Evolutionary conservation across 768 basidiomycete species (phyloP).

Genomic region (Tricholoma hemisulphureum): DNA sequence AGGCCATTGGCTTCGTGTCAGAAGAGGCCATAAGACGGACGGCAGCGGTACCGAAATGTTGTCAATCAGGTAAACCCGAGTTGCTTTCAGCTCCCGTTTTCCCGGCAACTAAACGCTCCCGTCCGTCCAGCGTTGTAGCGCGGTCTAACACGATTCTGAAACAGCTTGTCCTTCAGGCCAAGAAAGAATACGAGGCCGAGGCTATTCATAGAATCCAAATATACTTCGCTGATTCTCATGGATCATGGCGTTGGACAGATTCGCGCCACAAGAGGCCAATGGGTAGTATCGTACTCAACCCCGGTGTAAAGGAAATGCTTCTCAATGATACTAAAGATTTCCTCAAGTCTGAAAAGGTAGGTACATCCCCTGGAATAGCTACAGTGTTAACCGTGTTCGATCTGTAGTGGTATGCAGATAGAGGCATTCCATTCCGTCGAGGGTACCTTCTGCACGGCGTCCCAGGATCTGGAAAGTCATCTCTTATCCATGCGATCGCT

Average conservation of each 20-base stretch:
- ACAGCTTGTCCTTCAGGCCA: slow-evolving; percentile 87
- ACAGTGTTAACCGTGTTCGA: not conserved
- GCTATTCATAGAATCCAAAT: slow-evolving; percentile 86
- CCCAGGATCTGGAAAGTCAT: slow-evolving; percentile 84
- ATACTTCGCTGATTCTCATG: slow-evolving; percentile 86
- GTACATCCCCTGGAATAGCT: slow-evolving; percentile 5
- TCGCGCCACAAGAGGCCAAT: slow-evolving; percentile 87
- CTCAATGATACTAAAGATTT: slow-evolving; percentile 81
- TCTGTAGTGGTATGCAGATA: slow-evolving; percentile 83
- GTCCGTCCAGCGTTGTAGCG: slow-evolving; percentile 64
- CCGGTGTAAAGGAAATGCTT: slow-evolving; percentile 88
- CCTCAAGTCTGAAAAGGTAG: slow-evolving; percentile 76
- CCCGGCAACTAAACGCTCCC: slow-evolving; percentile 7
- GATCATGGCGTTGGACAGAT: slow-evolving; percentile 86
- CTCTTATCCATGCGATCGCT: slow-evolving; percentile 82
- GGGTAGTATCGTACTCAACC: slow-evolving; percentile 82
- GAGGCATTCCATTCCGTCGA: slow-evolving; percentile 88
- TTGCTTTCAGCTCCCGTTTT: slow-evolving; percentile 7
- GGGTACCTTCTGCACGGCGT: slow-evolving; percentile 85
- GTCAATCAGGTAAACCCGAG: slow-evolving; percentile 56
- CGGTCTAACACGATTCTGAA: slow-evolving; percentile 82
- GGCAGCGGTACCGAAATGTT: slow-evolving; percentile 69
- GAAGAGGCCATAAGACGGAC: slow-evolving; percentile 66
- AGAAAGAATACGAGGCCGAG: slow-evolving; percentile 85
- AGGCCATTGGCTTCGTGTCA: slow-evolving; percentile 80